phyloP scores from a whole-genome alignment of 164 flowering plant genomes.

The Vitis labrusca region DNA sequence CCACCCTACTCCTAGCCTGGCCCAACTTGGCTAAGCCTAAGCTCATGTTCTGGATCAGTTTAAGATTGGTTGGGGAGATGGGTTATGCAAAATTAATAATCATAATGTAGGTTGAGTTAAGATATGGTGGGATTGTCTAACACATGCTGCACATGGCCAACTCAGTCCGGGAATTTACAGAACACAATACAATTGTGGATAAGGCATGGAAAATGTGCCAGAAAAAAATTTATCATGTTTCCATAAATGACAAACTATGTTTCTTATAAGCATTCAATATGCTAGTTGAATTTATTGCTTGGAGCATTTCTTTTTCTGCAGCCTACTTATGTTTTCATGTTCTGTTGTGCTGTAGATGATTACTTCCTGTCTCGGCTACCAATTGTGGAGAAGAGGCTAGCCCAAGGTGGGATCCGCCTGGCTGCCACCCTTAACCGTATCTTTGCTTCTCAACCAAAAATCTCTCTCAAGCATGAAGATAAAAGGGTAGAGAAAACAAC shows the following conservation, averaged over 20 bases:
- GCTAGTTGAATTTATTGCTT: too few relatives aligned
- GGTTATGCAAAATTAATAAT: too few relatives aligned
- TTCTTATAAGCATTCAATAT: too few relatives aligned
- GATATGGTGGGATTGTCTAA: too few relatives aligned
- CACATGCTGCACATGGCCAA: slow-evolving; percentile 1
- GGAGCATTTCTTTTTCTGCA: too few relatives aligned
- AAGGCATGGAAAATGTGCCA: neutral
- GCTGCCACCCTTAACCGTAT: slow-evolving; percentile 83
- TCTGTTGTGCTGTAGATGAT: slow-evolving; percentile 53
- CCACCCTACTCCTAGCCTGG: too few relatives aligned
- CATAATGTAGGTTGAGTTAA: too few relatives aligned
- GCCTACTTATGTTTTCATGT: too few relatives aligned
- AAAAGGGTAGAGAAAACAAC: slow-evolving; percentile 7
- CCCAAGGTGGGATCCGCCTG: slow-evolving; percentile 84
- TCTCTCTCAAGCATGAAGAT: slow-evolving; percentile 44
- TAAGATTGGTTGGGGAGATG: neutral
- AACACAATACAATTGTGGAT: neutral
- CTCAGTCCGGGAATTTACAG: neutral
- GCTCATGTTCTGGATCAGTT: too few relatives aligned
- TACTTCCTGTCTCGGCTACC: slow-evolving; percentile 88
- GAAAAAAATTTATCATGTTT: neutral
- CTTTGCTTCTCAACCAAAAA: slow-evolving; percentile 36
- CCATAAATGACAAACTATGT: neutral
- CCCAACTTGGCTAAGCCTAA: too few relatives aligned
- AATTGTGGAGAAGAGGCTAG: slow-evolving; percentile 81